Base-by-base conservation (phyloP, 352 stramenopile genomes). In the Pythium monospermum region DNA sequence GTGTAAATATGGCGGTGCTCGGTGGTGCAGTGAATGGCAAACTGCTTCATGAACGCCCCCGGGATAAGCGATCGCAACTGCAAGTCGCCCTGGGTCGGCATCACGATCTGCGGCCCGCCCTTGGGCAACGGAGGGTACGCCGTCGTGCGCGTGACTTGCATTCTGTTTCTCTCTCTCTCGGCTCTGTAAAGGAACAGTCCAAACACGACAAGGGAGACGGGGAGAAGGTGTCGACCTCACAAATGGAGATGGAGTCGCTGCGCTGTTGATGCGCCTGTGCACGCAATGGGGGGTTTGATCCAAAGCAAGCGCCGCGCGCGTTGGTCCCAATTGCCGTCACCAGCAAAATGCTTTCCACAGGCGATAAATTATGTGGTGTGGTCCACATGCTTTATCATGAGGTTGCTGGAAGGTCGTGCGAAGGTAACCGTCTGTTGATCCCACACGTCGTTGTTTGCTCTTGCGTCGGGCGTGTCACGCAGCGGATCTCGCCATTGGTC, bases 51-150 rank as follows among this genome's bases (percentile, higher is more conserved):
- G 59, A 91, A 91, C 13, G 25, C 44, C 21, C 35, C 19, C 1
- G 76, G 74, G 38, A 83, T 45, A 36, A 82, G 62, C 43, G 73
- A 63, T 8, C 79, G 79, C 45, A 71, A 72, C 12, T 65, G 65
- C 40, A 91, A 49, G 57, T 91, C 79, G 15, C 76, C 76, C 3
- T 42, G 22, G 10, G 68, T 75, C 16, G 79, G 79, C 41, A 87
- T 59, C 45, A 85, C 73, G 36, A 81, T 43, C 12, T 52, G 72
- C 47, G 68, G 44, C 3, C 65, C 54, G 35, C 61, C 60, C 15
- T 54, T 61, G 4, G 76, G 79, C 43, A 88, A 53, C 46, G 66
- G 50, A 53, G 79, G 79, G 64, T 86, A 91, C 53, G 44, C 41
- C 53, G 85, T 86, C 27, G 69, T 70, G 59, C 76, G 72, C 66